Percentiles rank a stretch among this genome's conserved stretches.
phyloP scores from a whole-genome alignment of 306 rosid species.

The Begonia fuchsioides region DNA sequence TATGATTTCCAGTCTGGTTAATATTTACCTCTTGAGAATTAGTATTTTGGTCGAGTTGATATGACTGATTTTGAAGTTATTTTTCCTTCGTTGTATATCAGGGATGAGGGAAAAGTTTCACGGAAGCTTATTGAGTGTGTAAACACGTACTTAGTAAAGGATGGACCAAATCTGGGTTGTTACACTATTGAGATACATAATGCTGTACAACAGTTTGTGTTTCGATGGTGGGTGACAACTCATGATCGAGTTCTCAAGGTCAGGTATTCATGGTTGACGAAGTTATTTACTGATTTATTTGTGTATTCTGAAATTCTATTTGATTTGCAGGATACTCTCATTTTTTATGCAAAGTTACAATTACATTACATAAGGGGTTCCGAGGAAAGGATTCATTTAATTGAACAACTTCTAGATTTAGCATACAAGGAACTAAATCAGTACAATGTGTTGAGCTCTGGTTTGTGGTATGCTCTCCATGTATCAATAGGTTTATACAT shows the following conservation, averaged over 20 bases:
- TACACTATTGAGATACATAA: constrained; percentile 54
- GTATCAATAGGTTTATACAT: background rate
- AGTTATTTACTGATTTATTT: constrained; percentile 7
- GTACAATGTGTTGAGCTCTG: constrained; percentile 33
- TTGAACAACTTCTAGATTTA: constrained; percentile 74
- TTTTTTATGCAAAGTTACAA: constrained; percentile 61
- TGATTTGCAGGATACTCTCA: constrained; percentile 60
- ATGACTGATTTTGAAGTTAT: constrained; percentile 3
- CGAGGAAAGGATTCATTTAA: constrained; percentile 42
- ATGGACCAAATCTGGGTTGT: constrained; percentile 75
- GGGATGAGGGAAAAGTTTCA: constrained; percentile 80
- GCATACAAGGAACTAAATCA: constrained; percentile 87
- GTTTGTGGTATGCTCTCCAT: constrained; percentile 40
- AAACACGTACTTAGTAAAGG: constrained; percentile 66
- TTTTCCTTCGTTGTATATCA: constrained; percentile 19
- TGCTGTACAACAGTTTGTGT: constrained; percentile 61
- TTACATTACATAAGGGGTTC: constrained; percentile 50
- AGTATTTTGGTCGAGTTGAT: background rate
- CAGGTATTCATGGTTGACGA: constrained; percentile 10
- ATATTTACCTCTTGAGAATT: too few species aligned
- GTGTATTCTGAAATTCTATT: constrained; percentile 4
- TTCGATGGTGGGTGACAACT: constrained; percentile 69
- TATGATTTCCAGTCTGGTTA: too few species aligned
- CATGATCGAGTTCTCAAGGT: constrained; percentile 92
- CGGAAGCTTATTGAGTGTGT: constrained; percentile 86